Percentiles rank a stretch among this genome's conserved stretches.
These are phyloP conservation scores for Amanita muscaria DNA, from an alignment of 768 basidiomycete genomes.

Conservation along the genomic window DNA sequence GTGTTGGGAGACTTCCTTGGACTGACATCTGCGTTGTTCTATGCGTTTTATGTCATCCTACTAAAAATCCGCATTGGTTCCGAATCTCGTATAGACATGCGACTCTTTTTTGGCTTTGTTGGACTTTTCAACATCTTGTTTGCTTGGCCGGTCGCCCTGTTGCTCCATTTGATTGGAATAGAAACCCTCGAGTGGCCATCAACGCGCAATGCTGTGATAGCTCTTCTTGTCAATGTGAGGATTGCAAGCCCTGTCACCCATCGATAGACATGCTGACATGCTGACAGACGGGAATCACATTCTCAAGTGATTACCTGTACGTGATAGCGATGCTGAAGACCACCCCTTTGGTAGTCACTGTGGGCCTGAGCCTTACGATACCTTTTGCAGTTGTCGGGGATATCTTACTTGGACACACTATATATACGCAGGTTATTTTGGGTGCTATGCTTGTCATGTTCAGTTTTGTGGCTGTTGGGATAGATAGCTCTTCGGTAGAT, in stretches of 20 bases:
- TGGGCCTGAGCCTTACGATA: conserved; percentile 90
- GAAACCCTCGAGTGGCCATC: conserved; percentile 72
- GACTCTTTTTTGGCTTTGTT: conserved; percentile 91
- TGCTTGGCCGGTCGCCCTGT: conserved; percentile 68
- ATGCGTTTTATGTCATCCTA: conserved; percentile 81
- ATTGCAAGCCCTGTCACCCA: not conserved
- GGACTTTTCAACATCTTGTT: conserved; percentile 75
- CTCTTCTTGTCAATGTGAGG: conserved; percentile 33
- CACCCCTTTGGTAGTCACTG: conserved; percentile 85
- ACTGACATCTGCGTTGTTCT: conserved; percentile 78
- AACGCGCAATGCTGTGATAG: conserved; percentile 29
- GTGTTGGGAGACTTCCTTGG: conserved; percentile 78
- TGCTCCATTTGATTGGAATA: conserved; percentile 64
- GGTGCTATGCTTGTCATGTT: conserved; percentile 73
- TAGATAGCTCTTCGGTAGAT: conserved; percentile 27
- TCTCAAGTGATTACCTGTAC: conserved; percentile 80
- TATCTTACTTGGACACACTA: conserved; percentile 49
- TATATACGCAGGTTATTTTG: conserved; percentile 49
- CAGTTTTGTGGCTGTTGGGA: conserved; percentile 70
- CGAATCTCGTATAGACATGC: conserved; percentile 86
- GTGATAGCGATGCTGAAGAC: conserved; percentile 94
- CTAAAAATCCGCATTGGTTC: conserved; percentile 80
- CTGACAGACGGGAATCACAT: conserved; percentile 70
- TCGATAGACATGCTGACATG: not conserved
- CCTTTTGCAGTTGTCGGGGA: conserved; percentile 87